Base-by-base conservation (phyloP, 2,329 filamentous ascomycete species). In the Talaromyces sp. region DNA sequence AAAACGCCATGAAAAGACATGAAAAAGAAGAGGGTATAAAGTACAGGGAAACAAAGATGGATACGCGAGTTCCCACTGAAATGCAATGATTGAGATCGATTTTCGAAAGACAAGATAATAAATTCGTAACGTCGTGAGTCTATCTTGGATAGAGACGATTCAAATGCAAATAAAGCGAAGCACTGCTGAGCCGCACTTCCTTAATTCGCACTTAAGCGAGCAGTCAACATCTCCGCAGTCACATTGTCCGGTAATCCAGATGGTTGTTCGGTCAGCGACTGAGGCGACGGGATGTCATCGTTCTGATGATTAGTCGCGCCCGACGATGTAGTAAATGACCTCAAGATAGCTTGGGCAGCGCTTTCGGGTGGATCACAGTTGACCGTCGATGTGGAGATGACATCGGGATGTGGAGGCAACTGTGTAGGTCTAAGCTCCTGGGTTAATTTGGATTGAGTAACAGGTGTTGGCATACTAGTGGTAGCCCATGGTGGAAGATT, bases 191-290 rank as follows among this genome's bases (percentile, higher is more conserved):
- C 9, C 7, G 9, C 13, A 45, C 8, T 33, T 22, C 2, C 4
- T 59, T 24, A 59, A 59, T 59, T 16, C 27, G 50, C 10, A 62
- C 19, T n/a, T 9, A 45, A 35, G 9, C 39, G 60, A 47, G 49
- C 60, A 62, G 47, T 54, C 50, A 52, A 63, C 2, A 27, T 16
- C 47, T 57, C 61, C 24, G 27, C 11, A 19, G 61, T 57, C 4
- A 63, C 61, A 41, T 22, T 39, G 24, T 33, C 27, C 5, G 61
- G 50, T 47, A 63, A 57, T 7, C 61, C 61, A 8, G 33, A 62
- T 14, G 60, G 33, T 27, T 19, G 60, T 14, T 52, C 47, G 11
- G 49, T 9, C 13, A 22, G 13, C 39, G 60, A 13, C 16, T n/a
- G 39, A 47, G 39, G 39, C 24, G 37, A 27, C 33, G 7, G 50